A percentile compares a stretch with the other conserved stretches of the same genome.
Evolutionary conservation across 768 basidiomycete genomes (phyloP).

Genomic region (Tulasnella sp.): DNA sequence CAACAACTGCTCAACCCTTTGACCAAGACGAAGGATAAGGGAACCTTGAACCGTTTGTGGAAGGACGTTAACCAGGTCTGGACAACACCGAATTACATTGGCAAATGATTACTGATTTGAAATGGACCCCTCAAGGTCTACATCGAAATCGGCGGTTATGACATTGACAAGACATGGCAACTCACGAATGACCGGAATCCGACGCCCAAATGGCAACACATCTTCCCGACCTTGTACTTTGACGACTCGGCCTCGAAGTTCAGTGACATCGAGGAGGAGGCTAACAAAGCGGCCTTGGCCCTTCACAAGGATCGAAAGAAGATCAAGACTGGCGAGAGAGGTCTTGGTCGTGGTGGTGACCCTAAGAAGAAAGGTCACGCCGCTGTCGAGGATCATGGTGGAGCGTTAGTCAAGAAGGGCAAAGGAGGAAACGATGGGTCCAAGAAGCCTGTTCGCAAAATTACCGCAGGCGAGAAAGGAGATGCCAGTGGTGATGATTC

Average conservation of each 20-base stretch:
- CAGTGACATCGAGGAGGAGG: constrained; percentile 11
- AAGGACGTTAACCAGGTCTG: constrained; percentile 25
- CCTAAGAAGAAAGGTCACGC: neutral
- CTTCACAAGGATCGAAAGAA: constrained; percentile 14
- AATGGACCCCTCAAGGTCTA: neutral
- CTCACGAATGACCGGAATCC: constrained; percentile 44
- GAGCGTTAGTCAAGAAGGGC: neutral
- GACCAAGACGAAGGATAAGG: neutral
- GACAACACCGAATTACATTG: neutral
- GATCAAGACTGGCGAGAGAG: neutral
- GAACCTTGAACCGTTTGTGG: constrained; percentile 24
- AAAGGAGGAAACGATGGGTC: neutral
- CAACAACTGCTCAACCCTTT: constrained; percentile 50
- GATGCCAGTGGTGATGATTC: too few relatives aligned
- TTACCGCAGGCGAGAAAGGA: constrained; percentile 12
- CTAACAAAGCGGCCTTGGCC: neutral
- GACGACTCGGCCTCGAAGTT: constrained; percentile 11
- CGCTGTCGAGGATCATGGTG: neutral
- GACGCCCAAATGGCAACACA: constrained; percentile 49
- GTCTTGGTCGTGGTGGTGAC: neutral
- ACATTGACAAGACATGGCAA: constrained; percentile 58
- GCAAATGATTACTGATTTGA: neutral
- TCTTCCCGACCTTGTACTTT: constrained; percentile 1
- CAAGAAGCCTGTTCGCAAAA: neutral
- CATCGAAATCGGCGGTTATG: constrained; percentile 32